These are phyloP conservation scores for Zelonia costaricensis DNA, from an alignment of 208 protist species.

Conservation along the genomic window DNA sequence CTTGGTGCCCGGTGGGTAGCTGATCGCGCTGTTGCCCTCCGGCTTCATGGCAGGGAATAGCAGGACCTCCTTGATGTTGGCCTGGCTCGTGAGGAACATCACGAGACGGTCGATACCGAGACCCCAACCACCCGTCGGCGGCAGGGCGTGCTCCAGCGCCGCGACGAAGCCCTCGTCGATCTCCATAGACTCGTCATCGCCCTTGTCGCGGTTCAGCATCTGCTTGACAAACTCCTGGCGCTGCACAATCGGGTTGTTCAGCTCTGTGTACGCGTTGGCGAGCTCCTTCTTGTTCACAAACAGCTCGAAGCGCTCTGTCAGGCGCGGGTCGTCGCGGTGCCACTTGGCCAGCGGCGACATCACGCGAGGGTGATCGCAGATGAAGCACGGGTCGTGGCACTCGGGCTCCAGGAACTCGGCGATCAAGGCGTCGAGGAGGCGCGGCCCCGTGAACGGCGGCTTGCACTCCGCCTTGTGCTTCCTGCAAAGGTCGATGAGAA, in stretches of 20 bases:
- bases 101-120: constrained; percentile 99
- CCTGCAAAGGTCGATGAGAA: constrained; percentile 90
- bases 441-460: constrained; percentile 95
- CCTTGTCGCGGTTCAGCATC: constrained; percentile 89
- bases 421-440: constrained; percentile 98
- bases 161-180: constrained; percentile 98
- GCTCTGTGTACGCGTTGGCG: constrained; percentile 99
- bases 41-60: constrained; percentile 95
- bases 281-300: constrained; percentile 98
- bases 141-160: constrained; percentile 98
- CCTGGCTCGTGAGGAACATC: constrained; percentile 99
- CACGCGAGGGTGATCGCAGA: constrained; percentile 99
- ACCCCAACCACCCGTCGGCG: constrained; percentile 99
- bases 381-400: constrained; percentile 99
- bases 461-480: constrained; percentile 93
- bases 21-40: constrained; percentile 44
- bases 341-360: constrained; percentile 99
- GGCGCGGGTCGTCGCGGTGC: constrained; percentile 91
- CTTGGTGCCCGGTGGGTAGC: constrained; percentile 64
- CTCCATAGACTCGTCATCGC: constrained; percentile 98
- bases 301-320: constrained; percentile 99
- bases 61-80: constrained; percentile 98
- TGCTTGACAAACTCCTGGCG: constrained; percentile 98
- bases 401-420: constrained; percentile 96
- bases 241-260: constrained; percentile 99